Base-by-base conservation (phyloP, 1,139 yeast species). In the Geotrichum histeridarum region DNA sequence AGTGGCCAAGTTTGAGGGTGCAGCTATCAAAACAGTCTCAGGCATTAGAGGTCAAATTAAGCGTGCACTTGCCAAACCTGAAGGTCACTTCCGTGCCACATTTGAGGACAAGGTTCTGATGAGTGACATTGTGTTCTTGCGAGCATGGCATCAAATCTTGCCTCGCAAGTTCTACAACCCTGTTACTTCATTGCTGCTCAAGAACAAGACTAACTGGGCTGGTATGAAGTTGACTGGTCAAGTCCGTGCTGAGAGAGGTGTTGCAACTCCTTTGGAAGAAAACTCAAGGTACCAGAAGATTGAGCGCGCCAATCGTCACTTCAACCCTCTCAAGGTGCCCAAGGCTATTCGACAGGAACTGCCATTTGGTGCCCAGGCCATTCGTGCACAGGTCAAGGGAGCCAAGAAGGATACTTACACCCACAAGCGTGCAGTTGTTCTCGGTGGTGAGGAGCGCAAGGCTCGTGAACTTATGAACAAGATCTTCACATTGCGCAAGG, bases 11-110 rank as follows among this genome's bases (percentile, higher is more conserved):
- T 94, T 94, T 67, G 99, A 94, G 74, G 99, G 99, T 56, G 99
- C 99, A 0, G 84, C 91, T 43, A 88, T 94, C 66, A 84, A 91
- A 70, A 93, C 99, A 0, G 99, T 94, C 5, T 88, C 96, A 2
- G 99, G 99, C 55, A 89, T 94, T 57, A 77, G 99, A 64, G 99
- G 99, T 69, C 99, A 94, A 70, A 91, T 94, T 63, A 94, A 94
- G 69, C 79, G 97, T 62, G 99, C 98, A 0, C 76, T 94, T 59
- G 81, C 96, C 7, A 86, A 86, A 62, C 97, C 98, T 0, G 98
- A 91, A 57, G 99, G 99, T n/a, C 84, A 87, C 69, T 94, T 80
- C 76, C 81, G 99, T 69, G 99, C 99, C n/a, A 84, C 98, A 1
- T 94, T 94, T 71, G 99, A 94, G 71, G 99, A 94, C 69, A 93